These are phyloP conservation scores for Panaeolus papilionaceus DNA, from an alignment of 768 basidiomycete genomes.

Conservation along the genomic window DNA sequence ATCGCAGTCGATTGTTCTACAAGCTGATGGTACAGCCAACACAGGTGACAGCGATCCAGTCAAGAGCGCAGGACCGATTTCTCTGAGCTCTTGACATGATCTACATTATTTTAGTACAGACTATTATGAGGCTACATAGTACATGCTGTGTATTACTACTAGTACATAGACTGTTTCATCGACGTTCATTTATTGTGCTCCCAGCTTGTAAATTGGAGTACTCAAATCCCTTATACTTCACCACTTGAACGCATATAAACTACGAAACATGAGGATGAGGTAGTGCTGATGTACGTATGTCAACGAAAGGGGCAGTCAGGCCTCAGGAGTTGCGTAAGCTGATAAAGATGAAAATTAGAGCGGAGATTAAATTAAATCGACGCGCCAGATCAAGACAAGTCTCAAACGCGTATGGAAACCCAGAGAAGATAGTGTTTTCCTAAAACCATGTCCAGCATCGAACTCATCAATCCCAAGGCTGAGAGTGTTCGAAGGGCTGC, in stretches of 20 bases:
- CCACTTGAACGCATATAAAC: no score
- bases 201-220: no score
- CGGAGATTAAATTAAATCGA: conserved; percentile 33
- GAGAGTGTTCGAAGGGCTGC: conserved; percentile 91
- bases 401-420: conserved; percentile 35
- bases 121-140: no score
- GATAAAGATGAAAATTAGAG: conserved; percentile 33
- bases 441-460: conserved; percentile 72
- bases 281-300: no score
- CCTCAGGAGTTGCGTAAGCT: not conserved
- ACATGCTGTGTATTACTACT: no score
- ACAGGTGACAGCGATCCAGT: not conserved
- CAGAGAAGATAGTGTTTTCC: conserved; percentile 24
- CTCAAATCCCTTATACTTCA: no score
- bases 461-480: conserved; percentile 96
- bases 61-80: not conserved
- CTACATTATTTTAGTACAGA: no score
- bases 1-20: conserved; percentile 13
- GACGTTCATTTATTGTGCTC: no score
- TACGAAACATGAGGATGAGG: not conserved
- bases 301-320: no score
- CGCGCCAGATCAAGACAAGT: conserved; percentile 30
- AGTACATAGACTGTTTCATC: no score
- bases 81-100: not conserved
- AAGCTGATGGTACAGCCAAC: not conserved